Base-by-base conservation (phyloP, 2,329 filamentous ascomycete genomes). In the Blastomyces emzantsi region DNA sequence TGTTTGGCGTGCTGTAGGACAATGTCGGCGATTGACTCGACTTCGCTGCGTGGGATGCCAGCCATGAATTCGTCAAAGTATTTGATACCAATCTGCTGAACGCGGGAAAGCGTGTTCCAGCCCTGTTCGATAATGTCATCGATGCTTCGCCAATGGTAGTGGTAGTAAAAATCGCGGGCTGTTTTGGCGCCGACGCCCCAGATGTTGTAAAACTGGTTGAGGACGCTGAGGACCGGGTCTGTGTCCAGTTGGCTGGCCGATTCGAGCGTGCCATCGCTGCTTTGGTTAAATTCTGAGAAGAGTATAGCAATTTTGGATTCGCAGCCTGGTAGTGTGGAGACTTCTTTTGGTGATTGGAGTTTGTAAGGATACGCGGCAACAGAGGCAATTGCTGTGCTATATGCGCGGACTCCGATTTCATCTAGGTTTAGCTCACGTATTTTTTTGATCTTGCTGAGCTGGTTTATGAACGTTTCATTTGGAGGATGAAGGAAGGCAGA, bases 21-120 rank as follows among this genome's bases (percentile, higher is more conserved):
- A 0, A 81, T 79, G 4, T 77, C 70, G 0, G 83, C 85, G 62
- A 96, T 96, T 0, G 73, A 70, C 68, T 90, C 87, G 0, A 91
- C 89, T 73, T 97, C 92, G 0, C 71, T 64, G 1, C 92, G 84
- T 0, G 90, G 83, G 4, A 97, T 90, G 17, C 83, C 85, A 19
- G 82, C 75, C 56, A 84, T 78, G 63, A 99, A 89, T 67, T 97
- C 93, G 43, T 95, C 89, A 73, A 95, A 96, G 76, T 87, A 97
- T 73, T 97, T 97, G 55, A 97, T 80, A 0, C 94, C 93, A 63
- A 97, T 96, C 73, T 97, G 92, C 74, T 97, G 93, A 1, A 90
- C 89, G 15, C 92, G 85, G 0, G 82, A 88, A 0, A 97, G 79
- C 0, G 75, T 80, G 25, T 80, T 73, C 93, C 93, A 97, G 13